phyloP scores from a whole-genome alignment of 176 grass and related monocot genomes.

The Ensete glaucum region DNA sequence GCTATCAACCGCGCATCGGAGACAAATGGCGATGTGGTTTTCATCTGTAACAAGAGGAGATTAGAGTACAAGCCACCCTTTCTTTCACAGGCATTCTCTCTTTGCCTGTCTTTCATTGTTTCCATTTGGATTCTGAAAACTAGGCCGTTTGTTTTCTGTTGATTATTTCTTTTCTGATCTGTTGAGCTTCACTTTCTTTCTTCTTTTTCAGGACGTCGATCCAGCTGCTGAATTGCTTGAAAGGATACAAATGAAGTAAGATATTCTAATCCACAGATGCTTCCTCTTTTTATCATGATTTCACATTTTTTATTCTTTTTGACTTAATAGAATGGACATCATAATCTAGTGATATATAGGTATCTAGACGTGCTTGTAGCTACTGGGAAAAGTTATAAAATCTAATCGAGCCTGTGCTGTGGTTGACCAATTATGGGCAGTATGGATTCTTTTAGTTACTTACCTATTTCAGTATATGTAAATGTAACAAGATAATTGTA shows the following conservation, averaged over 20 bases:
- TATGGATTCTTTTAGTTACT: background rate
- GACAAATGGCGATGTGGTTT: conserved; percentile 55
- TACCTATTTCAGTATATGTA: background rate
- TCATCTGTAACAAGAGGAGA: conserved; percentile 71
- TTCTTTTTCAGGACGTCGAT: conserved; percentile 53
- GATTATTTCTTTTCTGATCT: background rate
- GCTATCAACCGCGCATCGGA: conserved; percentile 54
- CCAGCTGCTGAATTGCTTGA: conserved; percentile 46
- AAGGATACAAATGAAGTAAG: conserved; percentile 80
- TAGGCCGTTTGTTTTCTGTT: background rate
- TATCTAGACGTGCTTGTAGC: too few relatives aligned
- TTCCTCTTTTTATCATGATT: background rate
- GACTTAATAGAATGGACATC: too few relatives aligned
- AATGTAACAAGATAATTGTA: background rate
- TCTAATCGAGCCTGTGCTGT: background rate
- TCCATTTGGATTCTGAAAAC: background rate
- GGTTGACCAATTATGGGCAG: background rate
- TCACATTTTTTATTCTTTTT: too few relatives aligned
- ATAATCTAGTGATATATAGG: too few relatives aligned
- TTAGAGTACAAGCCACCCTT: conserved; percentile 73
- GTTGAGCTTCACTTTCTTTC: conserved; percentile 9
- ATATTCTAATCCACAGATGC: background rate
- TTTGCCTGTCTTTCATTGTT: too few relatives aligned
- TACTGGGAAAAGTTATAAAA: background rate
- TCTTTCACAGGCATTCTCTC: conserved; percentile 41